Evolutionary conservation across 2,329 filamentous ascomycete species (phyloP).

Genomic region (Aspergillus latus): DNA sequence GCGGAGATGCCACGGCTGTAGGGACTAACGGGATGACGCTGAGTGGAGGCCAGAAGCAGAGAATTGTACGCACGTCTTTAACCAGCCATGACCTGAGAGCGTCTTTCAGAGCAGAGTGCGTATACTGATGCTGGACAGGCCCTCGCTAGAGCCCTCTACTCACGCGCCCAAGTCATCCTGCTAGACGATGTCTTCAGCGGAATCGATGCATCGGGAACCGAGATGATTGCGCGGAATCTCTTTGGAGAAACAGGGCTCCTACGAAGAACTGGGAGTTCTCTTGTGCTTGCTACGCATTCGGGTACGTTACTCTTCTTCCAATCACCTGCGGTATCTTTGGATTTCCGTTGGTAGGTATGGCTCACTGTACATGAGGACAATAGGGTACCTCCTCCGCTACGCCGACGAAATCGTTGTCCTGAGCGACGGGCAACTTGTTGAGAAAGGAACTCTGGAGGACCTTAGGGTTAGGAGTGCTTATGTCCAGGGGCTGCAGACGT

Average conservation of each 20-base stretch:
- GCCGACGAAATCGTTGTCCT: not conserved
- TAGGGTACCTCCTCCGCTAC: not conserved
- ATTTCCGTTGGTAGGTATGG: not conserved
- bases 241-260: not conserved
- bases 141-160: conserved; percentile 1
- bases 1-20: conserved; percentile 37
- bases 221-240: not conserved
- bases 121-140: not conserved
- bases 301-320: not conserved
- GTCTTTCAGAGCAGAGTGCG: not conserved
- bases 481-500: not conserved
- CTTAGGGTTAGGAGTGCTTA: not conserved
- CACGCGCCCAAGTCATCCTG: not conserved
- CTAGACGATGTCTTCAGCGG: conserved; percentile 11
- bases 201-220: not conserved
- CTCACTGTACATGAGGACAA: not conserved
- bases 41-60: conserved; percentile 49
- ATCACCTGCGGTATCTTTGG: no score
- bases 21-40: conserved; percentile 46
- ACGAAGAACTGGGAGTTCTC: not conserved
- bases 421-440: not conserved
- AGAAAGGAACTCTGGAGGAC: not conserved
- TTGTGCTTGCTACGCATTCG: conserved; percentile 5
- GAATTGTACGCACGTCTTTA: conserved; percentile 26
- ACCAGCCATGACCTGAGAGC: no score